Base-by-base conservation (phyloP, 768 basidiomycete species). In the Phanerochaete sordida region DNA sequence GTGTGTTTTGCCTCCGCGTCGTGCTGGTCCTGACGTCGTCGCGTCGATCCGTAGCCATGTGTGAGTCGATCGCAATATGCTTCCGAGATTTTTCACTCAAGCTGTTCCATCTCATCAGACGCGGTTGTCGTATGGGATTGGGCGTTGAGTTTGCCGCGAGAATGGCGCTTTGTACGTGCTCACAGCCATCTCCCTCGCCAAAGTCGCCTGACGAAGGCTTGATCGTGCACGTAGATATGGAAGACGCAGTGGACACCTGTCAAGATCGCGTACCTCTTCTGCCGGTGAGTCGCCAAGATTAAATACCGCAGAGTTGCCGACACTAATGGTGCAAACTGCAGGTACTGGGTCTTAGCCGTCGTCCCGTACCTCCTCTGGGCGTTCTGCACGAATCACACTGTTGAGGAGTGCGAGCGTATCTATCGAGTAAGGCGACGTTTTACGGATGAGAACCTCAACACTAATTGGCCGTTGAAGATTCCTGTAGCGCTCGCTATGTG, bases 121-220 rank as follows among this genome's bases (percentile, higher is more conserved):
- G 87, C 90, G 58, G 85, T 92, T 52, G 85, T 90, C 61, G 73
- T 91, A 55, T 92, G 90, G 90, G 90, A 92, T 77, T 92, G 90
- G 90, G 77, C 88, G 69, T 85, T 88, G 68, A 87, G 87, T 71
- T 72, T 91, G 60, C 84, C 86, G 44, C 79, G 88, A 74, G 90
- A 91, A 73, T 91, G 84, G 77, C 82, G 83, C 68, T 91, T 88
- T 74, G 90, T 91, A 73, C 66, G 78, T 74, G 51, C 56, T 33
- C 56, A 56, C 62, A 58, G 53, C 54, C 12, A 35, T 35, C 13
- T 35, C 13, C 33, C 7, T 35, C 28, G 43, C 15, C 30, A 60
- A 19, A 12, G 43, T 27, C n/a, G n/a, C n/a, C n/a, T n/a, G n/a
- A n/a, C n/a, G n/a, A 30, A 55, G 7, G 33, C 33, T 13, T 35